Conservation (phyloP, 2,329 filamentous ascomycete species). For the Beauveria medogensis region DNA sequence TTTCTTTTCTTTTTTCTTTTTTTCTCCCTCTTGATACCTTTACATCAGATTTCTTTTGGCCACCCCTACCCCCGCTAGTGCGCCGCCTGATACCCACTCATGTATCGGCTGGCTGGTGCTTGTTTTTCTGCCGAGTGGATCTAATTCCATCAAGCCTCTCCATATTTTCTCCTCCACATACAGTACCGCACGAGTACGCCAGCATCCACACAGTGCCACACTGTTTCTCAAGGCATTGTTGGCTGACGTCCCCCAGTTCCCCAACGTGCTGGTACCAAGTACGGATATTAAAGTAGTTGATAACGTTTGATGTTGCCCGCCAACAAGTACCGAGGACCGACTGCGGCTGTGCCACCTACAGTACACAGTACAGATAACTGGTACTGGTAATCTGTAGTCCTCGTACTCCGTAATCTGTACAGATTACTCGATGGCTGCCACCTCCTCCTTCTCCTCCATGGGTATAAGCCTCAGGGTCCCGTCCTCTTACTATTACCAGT, state of each 20-base stretch:
- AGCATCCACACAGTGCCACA: neutral
- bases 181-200: too few species aligned
- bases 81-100: neutral
- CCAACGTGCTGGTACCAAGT: too few species aligned
- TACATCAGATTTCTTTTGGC: neutral
- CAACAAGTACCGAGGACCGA: conserved; percentile 2
- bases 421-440: too few species aligned
- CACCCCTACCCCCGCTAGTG: neutral
- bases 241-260: neutral
- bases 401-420: too few species aligned
- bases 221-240: neutral
- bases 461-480: conserved; percentile 6
- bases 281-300: too few species aligned
- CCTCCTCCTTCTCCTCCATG: neutral
- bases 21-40: neutral
- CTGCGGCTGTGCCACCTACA: neutral
- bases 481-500: neutral
- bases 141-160: neutral
- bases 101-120: conserved; percentile 10
- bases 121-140: neutral
- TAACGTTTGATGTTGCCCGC: neutral
- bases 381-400: too few species aligned
- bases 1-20: neutral
- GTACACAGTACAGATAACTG: too few species aligned
- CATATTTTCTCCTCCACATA: neutral